These are phyloP conservation scores for Suillus plorans DNA, from an alignment of 768 basidiomycete genomes.

Conservation along the genomic window DNA sequence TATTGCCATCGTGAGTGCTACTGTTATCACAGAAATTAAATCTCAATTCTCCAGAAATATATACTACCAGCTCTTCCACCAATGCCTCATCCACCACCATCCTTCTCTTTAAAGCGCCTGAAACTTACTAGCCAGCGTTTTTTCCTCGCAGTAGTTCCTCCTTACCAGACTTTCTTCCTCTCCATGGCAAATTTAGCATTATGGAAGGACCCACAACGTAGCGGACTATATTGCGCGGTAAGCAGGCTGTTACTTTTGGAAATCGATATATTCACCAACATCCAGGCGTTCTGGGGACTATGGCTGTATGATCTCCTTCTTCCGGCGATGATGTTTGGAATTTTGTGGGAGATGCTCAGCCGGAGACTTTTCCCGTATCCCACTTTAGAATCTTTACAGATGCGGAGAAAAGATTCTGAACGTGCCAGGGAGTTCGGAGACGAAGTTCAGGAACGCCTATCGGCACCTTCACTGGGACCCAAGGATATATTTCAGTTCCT, in stretches of 20 bases:
- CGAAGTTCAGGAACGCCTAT: conserved; percentile 46
- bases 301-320: conserved; percentile 62
- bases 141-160: conserved; percentile 51
- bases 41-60: conserved; percentile 31
- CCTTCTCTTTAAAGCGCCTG: conserved; percentile 56
- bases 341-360: conserved; percentile 49
- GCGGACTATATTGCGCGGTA: conserved; percentile 52
- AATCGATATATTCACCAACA: conserved; percentile 5
- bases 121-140: conserved; percentile 52
- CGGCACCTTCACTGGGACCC: conserved; percentile 45
- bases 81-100: conserved; percentile 35
- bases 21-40: conserved; percentile 9
- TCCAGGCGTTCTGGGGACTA: conserved; percentile 59
- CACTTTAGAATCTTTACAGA: conserved; percentile 50
- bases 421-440: conserved; percentile 54
- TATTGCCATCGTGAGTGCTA: conserved; percentile 25
- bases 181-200: conserved; percentile 45
- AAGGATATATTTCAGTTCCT: conserved; percentile 56
- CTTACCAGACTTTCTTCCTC: conserved; percentile 46
- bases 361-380: conserved; percentile 55
- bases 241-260: conserved; percentile 23
- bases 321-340: conserved; percentile 47
- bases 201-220: conserved; percentile 52
- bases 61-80: conserved; percentile 50
- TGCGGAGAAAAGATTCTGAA: conserved; percentile 47